Percentiles rank a stretch among this genome's conserved stretches.
phyloP scores from a whole-genome alignment of 129 eudicot genomes.

The Flaveria bidentis region DNA sequence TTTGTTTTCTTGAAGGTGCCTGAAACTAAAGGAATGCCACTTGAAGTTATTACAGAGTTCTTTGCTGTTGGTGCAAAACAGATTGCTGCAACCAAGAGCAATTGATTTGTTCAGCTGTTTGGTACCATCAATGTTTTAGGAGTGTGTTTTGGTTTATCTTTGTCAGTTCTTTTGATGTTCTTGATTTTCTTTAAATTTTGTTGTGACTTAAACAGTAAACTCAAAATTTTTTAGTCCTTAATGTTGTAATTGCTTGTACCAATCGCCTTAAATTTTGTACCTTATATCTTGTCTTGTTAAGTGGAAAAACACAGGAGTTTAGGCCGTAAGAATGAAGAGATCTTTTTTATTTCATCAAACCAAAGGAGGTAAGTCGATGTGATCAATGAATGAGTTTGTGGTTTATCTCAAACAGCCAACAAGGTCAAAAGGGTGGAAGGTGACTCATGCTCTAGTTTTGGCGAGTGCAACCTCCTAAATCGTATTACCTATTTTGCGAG shows the following conservation, averaged over 20 bases:
- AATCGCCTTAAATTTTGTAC: slow-evolving; percentile 17
- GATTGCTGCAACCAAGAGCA: slow-evolving; percentile 40
- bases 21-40: slow-evolving; percentile 98
- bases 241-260: slow-evolving; percentile 30
- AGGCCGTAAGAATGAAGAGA: slow-evolving; percentile 10
- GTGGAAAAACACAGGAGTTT: slow-evolving; percentile 9
- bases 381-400: background rate
- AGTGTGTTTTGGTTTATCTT: slow-evolving; percentile 13
- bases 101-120: slow-evolving; percentile 25
- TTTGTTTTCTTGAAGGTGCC: slow-evolving; percentile 92
- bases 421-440: background rate
- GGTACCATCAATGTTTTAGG: slow-evolving; percentile 19
- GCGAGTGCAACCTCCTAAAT: background rate
- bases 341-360: background rate
- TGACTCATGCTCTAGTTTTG: background rate
- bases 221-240: slow-evolving; percentile 13
- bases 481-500: background rate
- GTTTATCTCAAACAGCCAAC: background rate
- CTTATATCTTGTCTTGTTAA: slow-evolving; percentile 25
- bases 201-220: slow-evolving; percentile 35
- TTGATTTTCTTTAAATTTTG: slow-evolving; percentile 37
- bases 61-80: slow-evolving; percentile 90
- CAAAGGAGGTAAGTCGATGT: background rate
- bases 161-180: slow-evolving; percentile 19
- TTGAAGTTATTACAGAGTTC: slow-evolving; percentile 93